phyloP scores from a whole-genome alignment of 129 eudicot species.

The Solidago caesia region DNA sequence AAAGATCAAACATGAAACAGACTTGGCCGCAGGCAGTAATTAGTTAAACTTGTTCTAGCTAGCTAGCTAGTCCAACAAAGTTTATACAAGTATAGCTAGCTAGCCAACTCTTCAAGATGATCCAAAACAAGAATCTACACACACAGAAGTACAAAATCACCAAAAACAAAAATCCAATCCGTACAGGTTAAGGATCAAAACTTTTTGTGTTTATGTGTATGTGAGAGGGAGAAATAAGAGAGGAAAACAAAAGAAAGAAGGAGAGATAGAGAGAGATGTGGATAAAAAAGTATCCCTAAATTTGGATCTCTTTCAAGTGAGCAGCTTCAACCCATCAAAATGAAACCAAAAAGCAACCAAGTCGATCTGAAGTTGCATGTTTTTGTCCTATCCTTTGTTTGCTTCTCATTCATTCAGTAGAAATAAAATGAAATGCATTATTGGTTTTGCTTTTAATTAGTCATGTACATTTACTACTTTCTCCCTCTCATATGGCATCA shows the following conservation, averaged over 20 bases:
- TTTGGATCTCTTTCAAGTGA: constrained; percentile 37
- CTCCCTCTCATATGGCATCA: constrained; percentile 20
- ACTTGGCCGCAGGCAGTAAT: constrained; percentile 22
- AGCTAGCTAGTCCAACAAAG: background rate
- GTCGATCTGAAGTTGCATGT: constrained; percentile 52
- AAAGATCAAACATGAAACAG: constrained; percentile 17
- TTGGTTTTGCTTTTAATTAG: constrained; percentile 28
- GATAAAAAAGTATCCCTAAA: constrained; percentile 38
- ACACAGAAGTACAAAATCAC: constrained; percentile 22
- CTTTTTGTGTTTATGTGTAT: constrained; percentile 4
- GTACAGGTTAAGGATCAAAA: constrained; percentile 18
- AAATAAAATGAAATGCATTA: constrained; percentile 29
- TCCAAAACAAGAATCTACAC: constrained; percentile 25
- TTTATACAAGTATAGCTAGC: background rate
- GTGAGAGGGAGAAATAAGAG: constrained; percentile 1
- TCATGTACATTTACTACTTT: constrained; percentile 33
- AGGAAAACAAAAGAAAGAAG: constrained; percentile 11
- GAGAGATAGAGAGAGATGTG: constrained; percentile 28
- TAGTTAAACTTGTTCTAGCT: constrained; percentile 22
- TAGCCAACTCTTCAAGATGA: constrained; percentile 29
- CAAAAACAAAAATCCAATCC: constrained; percentile 29
- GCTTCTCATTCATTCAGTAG: constrained; percentile 27
- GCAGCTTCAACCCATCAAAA: constrained; percentile 41
- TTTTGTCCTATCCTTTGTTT: constrained; percentile 67
- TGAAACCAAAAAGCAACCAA: constrained; percentile 39